Evolutionary conservation across 345 rosid genomes (phyloP).

Genomic region (Bruguiera parviflora): DNA sequence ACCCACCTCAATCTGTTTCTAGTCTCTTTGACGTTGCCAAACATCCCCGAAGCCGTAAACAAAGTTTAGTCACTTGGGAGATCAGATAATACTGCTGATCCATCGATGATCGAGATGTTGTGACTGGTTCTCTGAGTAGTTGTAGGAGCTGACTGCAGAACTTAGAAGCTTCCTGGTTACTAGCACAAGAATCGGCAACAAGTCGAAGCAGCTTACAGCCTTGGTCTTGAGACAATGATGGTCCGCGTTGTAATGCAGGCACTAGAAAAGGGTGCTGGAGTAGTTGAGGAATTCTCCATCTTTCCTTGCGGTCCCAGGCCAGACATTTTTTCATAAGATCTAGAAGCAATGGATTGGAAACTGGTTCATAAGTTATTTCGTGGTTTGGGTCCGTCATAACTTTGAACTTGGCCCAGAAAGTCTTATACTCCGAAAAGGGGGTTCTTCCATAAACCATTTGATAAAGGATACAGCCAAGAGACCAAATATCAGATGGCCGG

Average conservation of each 20-base stretch:
- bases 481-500: conserved; percentile 97
- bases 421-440: conserved; percentile 85
- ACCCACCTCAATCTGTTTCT: conserved; percentile 8
- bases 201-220: conserved; percentile 45
- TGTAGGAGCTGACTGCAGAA: conserved; percentile 45
- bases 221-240: conserved; percentile 33
- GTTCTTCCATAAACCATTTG: conserved; percentile 98
- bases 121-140: conserved; percentile 43
- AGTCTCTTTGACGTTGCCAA: conserved; percentile 23
- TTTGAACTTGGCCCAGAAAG: conserved; percentile 97
- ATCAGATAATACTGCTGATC: conserved; percentile 49
- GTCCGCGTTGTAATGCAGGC: conserved; percentile 53
- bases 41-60: conserved; percentile 51
- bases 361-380: conserved; percentile 57
- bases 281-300: conserved; percentile 95
- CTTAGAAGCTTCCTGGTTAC: conserved; percentile 38
- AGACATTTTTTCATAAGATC: conserved; percentile 94
- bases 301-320: conserved; percentile 81
- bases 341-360: conserved; percentile 90
- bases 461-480: conserved; percentile 96
- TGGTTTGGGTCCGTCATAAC: conserved; percentile 93
- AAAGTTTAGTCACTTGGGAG: conserved; percentile 49
- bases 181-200: conserved; percentile 47
- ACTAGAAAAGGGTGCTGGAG: conserved; percentile 90
- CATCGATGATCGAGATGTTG: conserved; percentile 13